phyloP scores from a whole-genome alignment of 345 rosid species.

The Odontarrhena argentea region DNA sequence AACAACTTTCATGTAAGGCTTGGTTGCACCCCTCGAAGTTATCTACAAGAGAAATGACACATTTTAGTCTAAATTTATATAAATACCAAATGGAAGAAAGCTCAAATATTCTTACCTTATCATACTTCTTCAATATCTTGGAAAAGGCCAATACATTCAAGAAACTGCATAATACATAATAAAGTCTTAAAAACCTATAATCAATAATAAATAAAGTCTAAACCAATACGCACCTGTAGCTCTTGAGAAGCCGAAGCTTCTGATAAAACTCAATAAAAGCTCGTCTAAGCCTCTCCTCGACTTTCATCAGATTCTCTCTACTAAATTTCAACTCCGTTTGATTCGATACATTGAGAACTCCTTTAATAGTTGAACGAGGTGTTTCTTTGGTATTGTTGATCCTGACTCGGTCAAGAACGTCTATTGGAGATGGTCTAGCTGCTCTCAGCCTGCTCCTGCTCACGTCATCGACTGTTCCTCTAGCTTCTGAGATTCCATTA shows the following conservation, averaged over 20 bases:
- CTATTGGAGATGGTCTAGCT: constrained; percentile 53
- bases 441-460: constrained; percentile 15
- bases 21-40: constrained; percentile 62
- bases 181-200: constrained; percentile 16
- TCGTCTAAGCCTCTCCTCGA: constrained; percentile 51
- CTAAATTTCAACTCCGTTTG: constrained; percentile 51
- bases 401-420: constrained; percentile 50
- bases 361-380: constrained; percentile 72
- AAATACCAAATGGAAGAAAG: not conserved
- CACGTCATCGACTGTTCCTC: not conserved
- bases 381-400: constrained; percentile 54
- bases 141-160: constrained; percentile 72
- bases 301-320: constrained; percentile 54
- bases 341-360: constrained; percentile 46
- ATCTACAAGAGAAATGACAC: constrained; percentile 45
- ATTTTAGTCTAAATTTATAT: constrained; percentile 7
- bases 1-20: constrained; percentile 63
- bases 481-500: not conserved
- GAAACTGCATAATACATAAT: constrained; percentile 47
- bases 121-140: constrained; percentile 89
- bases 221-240: constrained; percentile 46
- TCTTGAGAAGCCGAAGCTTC: constrained; percentile 74
- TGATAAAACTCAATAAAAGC: constrained; percentile 67
- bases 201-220: not conserved
- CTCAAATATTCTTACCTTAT: constrained; percentile 56